These are phyloP conservation scores for Phytophthora hybrid DNA, from an alignment of 352 stramenopile genomes.

Conservation along the genomic window DNA sequence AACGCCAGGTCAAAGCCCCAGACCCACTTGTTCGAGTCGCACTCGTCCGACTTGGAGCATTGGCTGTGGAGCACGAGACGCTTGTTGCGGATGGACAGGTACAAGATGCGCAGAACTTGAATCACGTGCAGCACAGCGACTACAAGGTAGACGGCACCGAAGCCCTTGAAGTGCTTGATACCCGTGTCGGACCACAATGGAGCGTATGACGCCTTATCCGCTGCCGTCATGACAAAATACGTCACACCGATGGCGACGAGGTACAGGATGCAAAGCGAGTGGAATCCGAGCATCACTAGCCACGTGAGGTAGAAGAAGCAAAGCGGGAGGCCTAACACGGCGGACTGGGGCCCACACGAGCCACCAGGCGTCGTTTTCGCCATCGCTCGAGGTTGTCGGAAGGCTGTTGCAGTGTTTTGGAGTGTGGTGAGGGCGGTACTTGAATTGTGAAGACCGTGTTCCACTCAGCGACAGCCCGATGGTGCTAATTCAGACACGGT, in stretches of 20 bases:
- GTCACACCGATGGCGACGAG: slow-evolving; percentile 16
- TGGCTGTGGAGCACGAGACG: slow-evolving; percentile 34
- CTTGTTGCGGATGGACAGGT: slow-evolving; percentile 24
- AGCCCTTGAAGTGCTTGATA: slow-evolving; percentile 30
- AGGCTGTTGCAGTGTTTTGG: neutral
- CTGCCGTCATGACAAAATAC: slow-evolving; percentile 8
- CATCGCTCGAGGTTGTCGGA: slow-evolving; percentile 12
- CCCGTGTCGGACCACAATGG: slow-evolving; percentile 28
- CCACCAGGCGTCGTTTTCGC: slow-evolving; percentile 15
- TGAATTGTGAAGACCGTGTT: slow-evolving; percentile 13
- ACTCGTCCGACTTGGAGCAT: slow-evolving; percentile 2
- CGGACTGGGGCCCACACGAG: slow-evolving; percentile 1
- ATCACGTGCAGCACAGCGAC: slow-evolving; percentile 23
- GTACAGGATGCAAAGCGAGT: slow-evolving; percentile 17
- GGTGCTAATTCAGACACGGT: neutral
- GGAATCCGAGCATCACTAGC: slow-evolving; percentile 23
- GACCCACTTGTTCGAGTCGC: neutral
- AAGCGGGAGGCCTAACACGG: slow-evolving; percentile 15
- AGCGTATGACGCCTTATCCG: slow-evolving; percentile 16
- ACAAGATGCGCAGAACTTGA: slow-evolving; percentile 33
- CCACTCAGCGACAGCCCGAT: neutral
- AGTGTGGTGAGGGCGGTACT: slow-evolving; percentile 2
- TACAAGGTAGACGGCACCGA: slow-evolving; percentile 14
- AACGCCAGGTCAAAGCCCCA: slow-evolving; percentile 23
- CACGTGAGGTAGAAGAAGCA: slow-evolving; percentile 22